Evolutionary conservation across 2,329 filamentous ascomycete genomes (phyloP).

Genomic region (Penicillium sp.): DNA sequence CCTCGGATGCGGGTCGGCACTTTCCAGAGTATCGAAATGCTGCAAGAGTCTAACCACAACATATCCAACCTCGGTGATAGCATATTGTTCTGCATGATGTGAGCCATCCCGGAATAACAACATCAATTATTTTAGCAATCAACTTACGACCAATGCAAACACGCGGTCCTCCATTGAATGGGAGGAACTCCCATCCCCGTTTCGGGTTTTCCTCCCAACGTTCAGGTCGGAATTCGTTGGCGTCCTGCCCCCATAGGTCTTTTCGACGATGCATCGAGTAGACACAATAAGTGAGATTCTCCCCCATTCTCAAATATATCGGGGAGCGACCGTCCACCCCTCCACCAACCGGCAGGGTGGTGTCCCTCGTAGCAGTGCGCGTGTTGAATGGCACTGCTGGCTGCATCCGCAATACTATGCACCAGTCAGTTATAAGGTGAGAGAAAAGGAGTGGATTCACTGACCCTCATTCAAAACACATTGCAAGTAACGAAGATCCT

Average conservation of each 20-base stretch:
- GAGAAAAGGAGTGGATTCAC: not conserved
- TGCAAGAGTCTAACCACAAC: constrained; percentile 41
- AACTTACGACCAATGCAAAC: constrained; percentile 44
- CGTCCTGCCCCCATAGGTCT: constrained; percentile 49
- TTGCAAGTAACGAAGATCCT: constrained; percentile 42
- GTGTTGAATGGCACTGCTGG: constrained; percentile 50
- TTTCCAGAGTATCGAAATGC: constrained; percentile 38
- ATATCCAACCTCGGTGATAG: constrained; percentile 45
- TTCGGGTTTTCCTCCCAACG: constrained; percentile 47
- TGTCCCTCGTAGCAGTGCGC: constrained; percentile 43
- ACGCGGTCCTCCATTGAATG: constrained; percentile 42
- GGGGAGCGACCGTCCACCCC: constrained; percentile 62
- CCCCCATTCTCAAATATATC: constrained; percentile 66
- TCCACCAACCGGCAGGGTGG: constrained; percentile 54
- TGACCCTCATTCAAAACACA: constrained; percentile 42
- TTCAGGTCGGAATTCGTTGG: constrained; percentile 51
- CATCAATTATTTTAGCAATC: not conserved
- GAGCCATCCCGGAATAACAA: not conserved
- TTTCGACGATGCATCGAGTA: constrained; percentile 71
- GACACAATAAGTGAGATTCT: constrained; percentile 65
- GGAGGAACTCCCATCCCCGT: constrained; percentile 41
- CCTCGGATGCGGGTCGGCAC: constrained; percentile 32
- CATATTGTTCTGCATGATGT: constrained; percentile 42
- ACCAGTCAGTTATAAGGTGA: not conserved
- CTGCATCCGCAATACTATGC: constrained; percentile 43